Conservation (phyloP, 2,329 filamentous ascomycete species). For the Scopulariopsis brevicaulis region DNA sequence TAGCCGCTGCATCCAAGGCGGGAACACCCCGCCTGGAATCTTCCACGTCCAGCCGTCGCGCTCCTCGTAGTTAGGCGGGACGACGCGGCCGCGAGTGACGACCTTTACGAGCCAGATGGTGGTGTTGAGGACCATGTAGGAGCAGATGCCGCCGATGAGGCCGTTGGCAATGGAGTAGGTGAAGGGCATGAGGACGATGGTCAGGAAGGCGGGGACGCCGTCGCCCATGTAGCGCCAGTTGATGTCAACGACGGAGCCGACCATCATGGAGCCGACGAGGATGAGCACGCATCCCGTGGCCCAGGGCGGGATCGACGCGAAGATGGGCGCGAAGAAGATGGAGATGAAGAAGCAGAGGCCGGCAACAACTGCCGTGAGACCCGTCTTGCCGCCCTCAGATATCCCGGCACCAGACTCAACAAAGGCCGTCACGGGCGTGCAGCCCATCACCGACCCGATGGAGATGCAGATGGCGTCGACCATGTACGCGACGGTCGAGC, state of each 20-base stretch:
- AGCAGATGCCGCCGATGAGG: conserved; percentile 68
- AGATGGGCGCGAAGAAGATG: conserved; percentile 66
- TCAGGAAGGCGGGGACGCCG: conserved; percentile 73
- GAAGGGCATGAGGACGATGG: conserved; percentile 79
- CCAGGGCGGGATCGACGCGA: conserved; percentile 69
- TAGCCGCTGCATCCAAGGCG: conserved; percentile 59
- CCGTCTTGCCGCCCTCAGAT: conserved; percentile 62
- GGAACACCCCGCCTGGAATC: conserved; percentile 62
- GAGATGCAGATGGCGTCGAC: conserved; percentile 62
- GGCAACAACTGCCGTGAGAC: conserved; percentile 57
- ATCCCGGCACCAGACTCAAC: conserved; percentile 69
- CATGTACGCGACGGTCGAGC: conserved; percentile 70
- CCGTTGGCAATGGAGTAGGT: conserved; percentile 84
- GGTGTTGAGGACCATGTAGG: conserved; percentile 67
- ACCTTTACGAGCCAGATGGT: conserved; percentile 58
- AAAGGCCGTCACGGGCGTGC: conserved; percentile 62
- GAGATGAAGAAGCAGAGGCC: conserved; percentile 61
- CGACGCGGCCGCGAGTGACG: conserved; percentile 54
- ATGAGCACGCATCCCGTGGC: conserved; percentile 79
- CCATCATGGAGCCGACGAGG: conserved; percentile 83
- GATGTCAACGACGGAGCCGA: conserved; percentile 65
- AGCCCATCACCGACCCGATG: conserved; percentile 57
- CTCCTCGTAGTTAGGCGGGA: conserved; percentile 62
- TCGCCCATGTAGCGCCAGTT: conserved; percentile 85
- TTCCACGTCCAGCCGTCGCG: conserved; percentile 75